These are phyloP conservation scores for Strobilomyces dryophilus DNA, from an alignment of 768 basidiomycete species.

Conservation along the genomic window DNA sequence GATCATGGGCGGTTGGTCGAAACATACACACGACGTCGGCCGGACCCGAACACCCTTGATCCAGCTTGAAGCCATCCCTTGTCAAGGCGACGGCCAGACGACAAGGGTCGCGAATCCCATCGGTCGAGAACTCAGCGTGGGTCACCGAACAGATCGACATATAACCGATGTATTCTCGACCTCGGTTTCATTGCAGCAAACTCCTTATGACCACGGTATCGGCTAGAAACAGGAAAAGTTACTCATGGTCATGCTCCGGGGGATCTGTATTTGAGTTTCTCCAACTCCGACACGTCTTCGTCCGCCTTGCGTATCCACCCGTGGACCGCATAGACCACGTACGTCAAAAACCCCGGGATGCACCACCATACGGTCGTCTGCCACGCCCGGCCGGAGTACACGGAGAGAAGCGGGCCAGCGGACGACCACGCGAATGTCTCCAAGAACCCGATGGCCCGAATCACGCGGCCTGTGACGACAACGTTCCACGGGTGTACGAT, in stretches of 20 bases:
- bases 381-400: slow-evolving; percentile 49
- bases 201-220: background rate
- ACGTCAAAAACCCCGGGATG: slow-evolving; percentile 39
- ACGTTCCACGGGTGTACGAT: slow-evolving; percentile 37
- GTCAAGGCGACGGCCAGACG: too few species aligned
- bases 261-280: slow-evolving; percentile 50
- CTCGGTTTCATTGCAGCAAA: background rate
- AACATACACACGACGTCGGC: background rate
- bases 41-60: too few species aligned
- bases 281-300: slow-evolving; percentile 46
- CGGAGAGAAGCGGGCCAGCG: slow-evolving; percentile 45
- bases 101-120: too few species aligned
- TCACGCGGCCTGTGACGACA: slow-evolving; percentile 22
- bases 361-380: slow-evolving; percentile 54
- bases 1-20: background rate
- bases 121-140: too few species aligned
- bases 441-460: slow-evolving; percentile 30
- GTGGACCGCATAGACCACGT: slow-evolving; percentile 42
- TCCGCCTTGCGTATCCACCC: slow-evolving; percentile 42
- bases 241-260: slow-evolving; percentile 42
- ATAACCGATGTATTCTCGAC: too few species aligned
- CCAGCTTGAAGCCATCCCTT: too few species aligned
- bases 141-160: too few species aligned
- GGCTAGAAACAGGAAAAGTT: background rate
- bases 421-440: slow-evolving; percentile 38